phyloP scores from a whole-genome alignment of 768 basidiomycete species.

The Leccinum pellstonianum region DNA sequence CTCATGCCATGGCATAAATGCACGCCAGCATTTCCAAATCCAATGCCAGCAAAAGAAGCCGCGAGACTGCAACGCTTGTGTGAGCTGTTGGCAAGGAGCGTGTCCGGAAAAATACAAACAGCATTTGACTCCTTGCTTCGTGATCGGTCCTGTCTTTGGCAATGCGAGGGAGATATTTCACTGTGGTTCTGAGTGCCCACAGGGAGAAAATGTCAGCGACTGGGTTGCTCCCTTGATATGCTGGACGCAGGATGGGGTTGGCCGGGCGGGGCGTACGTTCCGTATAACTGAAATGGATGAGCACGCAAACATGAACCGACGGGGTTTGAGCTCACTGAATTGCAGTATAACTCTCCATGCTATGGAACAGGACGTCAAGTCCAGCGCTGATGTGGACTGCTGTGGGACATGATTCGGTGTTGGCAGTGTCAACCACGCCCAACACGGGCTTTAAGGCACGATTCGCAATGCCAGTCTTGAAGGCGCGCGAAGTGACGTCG shows the following conservation, averaged over 20 bases:
- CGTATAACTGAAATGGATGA: slow-evolving; percentile 57
- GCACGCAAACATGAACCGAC: slow-evolving; percentile 2
- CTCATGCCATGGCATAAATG: slow-evolving; percentile 90
- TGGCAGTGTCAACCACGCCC: slow-evolving; percentile 84
- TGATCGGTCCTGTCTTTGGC: slow-evolving; percentile 74
- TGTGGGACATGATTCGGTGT: slow-evolving; percentile 90
- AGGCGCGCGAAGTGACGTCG: slow-evolving; percentile 85
- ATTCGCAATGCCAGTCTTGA: slow-evolving; percentile 96
- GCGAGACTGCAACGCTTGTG: slow-evolving; percentile 57
- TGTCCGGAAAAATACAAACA: slow-evolving; percentile 46
- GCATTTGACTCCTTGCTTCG: slow-evolving; percentile 89
- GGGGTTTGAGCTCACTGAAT: slow-evolving; percentile 63
- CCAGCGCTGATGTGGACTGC: slow-evolving; percentile 94
- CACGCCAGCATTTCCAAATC: slow-evolving; percentile 92
- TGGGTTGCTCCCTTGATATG: slow-evolving; percentile 92
- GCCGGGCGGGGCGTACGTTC: slow-evolving; percentile 86
- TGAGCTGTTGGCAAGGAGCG: neutral
- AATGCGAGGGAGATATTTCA: slow-evolving; percentile 85
- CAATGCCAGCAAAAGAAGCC: slow-evolving; percentile 92
- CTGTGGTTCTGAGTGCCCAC: slow-evolving; percentile 89
- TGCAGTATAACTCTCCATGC: slow-evolving; percentile 91
- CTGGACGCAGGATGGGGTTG: slow-evolving; percentile 88
- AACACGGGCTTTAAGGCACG: slow-evolving; percentile 88
- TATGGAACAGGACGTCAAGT: slow-evolving; percentile 94
- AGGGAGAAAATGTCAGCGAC: slow-evolving; percentile 94